A percentile compares a stretch with the other conserved stretches of the same genome.
Conservation (phyloP, 768 basidiomycete genomes). For the Tubosaeta sp. region DNA sequence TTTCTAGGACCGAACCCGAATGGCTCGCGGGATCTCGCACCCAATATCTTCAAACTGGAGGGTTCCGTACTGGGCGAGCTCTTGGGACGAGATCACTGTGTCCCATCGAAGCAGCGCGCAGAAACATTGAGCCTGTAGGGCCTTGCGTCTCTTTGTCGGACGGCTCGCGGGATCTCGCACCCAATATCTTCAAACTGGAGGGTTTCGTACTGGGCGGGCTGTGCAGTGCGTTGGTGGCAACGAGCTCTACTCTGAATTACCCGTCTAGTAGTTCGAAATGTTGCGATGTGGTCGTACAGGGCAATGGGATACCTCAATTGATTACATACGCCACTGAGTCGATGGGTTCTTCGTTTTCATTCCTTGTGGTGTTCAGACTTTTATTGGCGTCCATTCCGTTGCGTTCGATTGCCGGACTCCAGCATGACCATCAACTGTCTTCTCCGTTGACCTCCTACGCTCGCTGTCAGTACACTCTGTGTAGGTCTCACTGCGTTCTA, state of each 20-base stretch:
- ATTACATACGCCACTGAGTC: background rate
- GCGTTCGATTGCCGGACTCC: conserved; percentile 40
- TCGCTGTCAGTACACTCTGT: conserved; percentile 53
- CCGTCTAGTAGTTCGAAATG: too few species aligned
- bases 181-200: background rate
- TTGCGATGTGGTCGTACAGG: too few species aligned
- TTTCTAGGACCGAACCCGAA: background rate
- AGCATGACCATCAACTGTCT: conserved; percentile 70
- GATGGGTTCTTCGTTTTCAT: conserved; percentile 29
- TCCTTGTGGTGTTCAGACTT: conserved; percentile 46
- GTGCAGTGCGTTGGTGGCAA: too few species aligned
- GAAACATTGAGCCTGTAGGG: background rate
- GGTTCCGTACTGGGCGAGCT: too few species aligned
- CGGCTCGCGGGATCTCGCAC: background rate
- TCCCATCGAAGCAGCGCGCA: too few species aligned
- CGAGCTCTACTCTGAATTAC: too few species aligned
- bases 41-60: background rate
- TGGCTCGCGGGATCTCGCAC: background rate
- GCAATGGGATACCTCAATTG: too few species aligned
- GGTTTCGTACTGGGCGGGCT: too few species aligned
- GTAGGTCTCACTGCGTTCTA: conserved; percentile 5
- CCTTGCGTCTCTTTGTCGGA: background rate
- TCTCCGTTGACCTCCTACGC: conserved; percentile 79
- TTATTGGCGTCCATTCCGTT: conserved; percentile 50
- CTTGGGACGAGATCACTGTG: too few species aligned